Evolutionary conservation across 805 yeast species (phyloP).

Genomic region (Nakazawaea ishiwadae): DNA sequence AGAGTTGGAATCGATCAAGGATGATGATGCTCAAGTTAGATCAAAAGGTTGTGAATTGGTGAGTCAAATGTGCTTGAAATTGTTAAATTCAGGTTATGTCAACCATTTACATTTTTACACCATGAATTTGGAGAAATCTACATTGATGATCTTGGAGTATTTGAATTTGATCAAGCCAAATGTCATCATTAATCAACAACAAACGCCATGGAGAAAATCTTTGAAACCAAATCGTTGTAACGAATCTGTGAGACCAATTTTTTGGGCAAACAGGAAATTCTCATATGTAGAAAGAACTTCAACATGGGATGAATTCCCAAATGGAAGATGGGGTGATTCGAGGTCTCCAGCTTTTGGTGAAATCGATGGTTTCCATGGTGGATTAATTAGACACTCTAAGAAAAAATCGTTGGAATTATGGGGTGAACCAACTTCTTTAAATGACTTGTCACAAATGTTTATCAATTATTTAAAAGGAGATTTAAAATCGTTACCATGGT

Average conservation of each 20-base stretch:
- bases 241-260: slow-evolving; percentile 88
- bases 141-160: slow-evolving; percentile 79
- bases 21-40: slow-evolving; percentile 86
- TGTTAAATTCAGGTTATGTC: slow-evolving; percentile 66
- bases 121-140: slow-evolving; percentile 92
- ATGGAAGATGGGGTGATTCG: slow-evolving; percentile 98
- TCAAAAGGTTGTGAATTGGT: slow-evolving; percentile 79
- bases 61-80: slow-evolving; percentile 73
- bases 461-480: slow-evolving; percentile 68
- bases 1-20: slow-evolving; percentile 74
- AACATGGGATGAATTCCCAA: slow-evolving; percentile 97
- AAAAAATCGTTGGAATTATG: slow-evolving; percentile 79
- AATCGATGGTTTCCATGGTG: slow-evolving; percentile 74
- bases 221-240: slow-evolving; percentile 73
- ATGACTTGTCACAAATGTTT: slow-evolving; percentile 61
- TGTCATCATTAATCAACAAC: slow-evolving; percentile 26
- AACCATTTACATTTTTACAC: slow-evolving; percentile 94
- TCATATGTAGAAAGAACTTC: slow-evolving; percentile 86
- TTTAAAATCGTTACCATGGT: slow-evolving; percentile 83
- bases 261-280: slow-evolving; percentile 92
- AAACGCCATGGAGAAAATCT: slow-evolving; percentile 88
- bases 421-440: slow-evolving; percentile 68
- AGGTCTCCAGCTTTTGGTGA: slow-evolving; percentile 97
- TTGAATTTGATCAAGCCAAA: slow-evolving; percentile 44
- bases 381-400: slow-evolving; percentile 76